These are phyloP conservation scores for Trichoderma sp. DNA, from an alignment of 2,329 filamentous ascomycete genomes.

Conservation along the genomic window DNA sequence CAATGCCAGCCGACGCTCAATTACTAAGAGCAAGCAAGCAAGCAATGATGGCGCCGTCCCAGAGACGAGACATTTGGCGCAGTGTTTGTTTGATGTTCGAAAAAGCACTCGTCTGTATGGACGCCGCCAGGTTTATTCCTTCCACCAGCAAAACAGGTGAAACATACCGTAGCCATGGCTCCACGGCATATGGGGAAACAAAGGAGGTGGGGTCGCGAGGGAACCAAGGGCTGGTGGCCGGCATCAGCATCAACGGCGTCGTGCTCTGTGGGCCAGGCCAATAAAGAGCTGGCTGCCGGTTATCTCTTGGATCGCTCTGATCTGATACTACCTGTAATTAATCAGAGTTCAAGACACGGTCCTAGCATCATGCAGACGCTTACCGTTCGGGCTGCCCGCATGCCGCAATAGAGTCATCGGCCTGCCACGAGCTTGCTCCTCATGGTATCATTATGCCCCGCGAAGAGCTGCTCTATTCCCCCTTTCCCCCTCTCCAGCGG, in stretches of 20 bases:
- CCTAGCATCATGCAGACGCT: background rate
- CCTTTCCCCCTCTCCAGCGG: background rate
- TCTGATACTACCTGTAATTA: background rate
- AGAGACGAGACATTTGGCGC: background rate
- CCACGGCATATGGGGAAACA: slow-evolving; percentile 5
- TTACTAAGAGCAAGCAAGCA: background rate
- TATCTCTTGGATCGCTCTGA: slow-evolving; percentile 3
- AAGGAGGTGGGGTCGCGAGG: slow-evolving; percentile 1
- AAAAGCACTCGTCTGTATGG: background rate
- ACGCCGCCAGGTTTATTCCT: background rate
- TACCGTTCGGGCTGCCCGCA: slow-evolving; percentile 8
- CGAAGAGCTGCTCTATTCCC: background rate
- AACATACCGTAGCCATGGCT: slow-evolving; percentile 13
- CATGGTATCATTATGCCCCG: background rate
- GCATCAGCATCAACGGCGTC: slow-evolving; percentile 1
- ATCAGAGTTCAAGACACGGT: background rate
- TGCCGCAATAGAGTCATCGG: background rate
- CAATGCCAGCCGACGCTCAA: background rate
- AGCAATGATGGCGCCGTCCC: background rate
- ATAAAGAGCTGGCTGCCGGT: background rate
- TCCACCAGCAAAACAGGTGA: background rate
- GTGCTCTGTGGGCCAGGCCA: background rate
- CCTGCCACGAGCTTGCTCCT: background rate
- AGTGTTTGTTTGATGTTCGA: background rate
- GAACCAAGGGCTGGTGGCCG: background rate